phyloP scores from a whole-genome alignment of 768 basidiomycete species.

The Mycena latifolia region DNA sequence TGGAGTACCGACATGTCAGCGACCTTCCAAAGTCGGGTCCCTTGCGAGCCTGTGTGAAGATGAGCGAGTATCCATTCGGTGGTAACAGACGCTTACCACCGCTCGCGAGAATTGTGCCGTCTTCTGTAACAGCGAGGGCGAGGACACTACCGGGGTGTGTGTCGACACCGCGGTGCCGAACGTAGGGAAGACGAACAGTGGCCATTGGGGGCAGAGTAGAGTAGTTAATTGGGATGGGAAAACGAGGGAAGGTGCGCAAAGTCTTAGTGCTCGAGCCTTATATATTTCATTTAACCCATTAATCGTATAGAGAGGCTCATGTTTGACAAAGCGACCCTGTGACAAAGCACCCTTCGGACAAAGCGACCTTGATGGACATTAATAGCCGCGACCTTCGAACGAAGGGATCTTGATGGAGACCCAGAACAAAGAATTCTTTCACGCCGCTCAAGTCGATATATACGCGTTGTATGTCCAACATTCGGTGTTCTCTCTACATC shows the following conservation, averaged over 20 bases:
- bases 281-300: neutral
- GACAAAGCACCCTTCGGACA: slow-evolving; percentile 2
- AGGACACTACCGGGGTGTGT: slow-evolving; percentile 11
- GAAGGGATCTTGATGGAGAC: slow-evolving; percentile 1
- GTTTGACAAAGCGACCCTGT: neutral
- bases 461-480: neutral
- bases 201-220: slow-evolving; percentile 7
- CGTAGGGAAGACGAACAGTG: slow-evolving; percentile 13
- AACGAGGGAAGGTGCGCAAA: too few relatives aligned
- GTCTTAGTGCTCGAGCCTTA: too few relatives aligned
- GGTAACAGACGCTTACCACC: slow-evolving; percentile 17
- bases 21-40: slow-evolving; percentile 16
- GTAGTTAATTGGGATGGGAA: neutral
- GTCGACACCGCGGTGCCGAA: slow-evolving; percentile 11
- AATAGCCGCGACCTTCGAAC: slow-evolving; percentile 2
- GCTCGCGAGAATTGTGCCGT: slow-evolving; percentile 21
- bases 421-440: neutral
- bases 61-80: neutral
- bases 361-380: slow-evolving; percentile 1
- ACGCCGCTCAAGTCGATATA: neutral
- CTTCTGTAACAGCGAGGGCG: slow-evolving; percentile 13
- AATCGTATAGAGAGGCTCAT: too few relatives aligned
- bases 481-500: neutral
- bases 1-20: neutral
- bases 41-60: slow-evolving; percentile 15